These are phyloP conservation scores for Omphalea diandra DNA, from an alignment of 441 rosid genomes.

Conservation along the genomic window DNA sequence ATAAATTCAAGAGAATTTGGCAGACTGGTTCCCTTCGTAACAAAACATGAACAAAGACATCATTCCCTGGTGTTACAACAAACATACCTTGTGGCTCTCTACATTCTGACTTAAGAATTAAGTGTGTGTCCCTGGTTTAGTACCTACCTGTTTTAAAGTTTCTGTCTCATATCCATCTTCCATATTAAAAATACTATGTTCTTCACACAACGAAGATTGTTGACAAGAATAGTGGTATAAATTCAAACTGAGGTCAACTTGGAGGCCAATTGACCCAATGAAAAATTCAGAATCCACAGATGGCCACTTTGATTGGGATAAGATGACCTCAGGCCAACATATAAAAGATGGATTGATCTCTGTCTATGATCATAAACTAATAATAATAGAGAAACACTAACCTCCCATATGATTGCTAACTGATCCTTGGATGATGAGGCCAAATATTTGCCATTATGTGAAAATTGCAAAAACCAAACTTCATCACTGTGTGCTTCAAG, in stretches of 20 bases:
- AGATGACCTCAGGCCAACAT: neutral
- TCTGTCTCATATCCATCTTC: too few species aligned
- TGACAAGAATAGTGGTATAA: too few species aligned
- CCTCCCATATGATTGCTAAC: constrained; percentile 89
- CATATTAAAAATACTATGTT: neutral
- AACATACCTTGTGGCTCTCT: neutral
- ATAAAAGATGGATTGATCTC: neutral
- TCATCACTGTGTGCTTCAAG: constrained; percentile 80
- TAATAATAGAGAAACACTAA: constrained; percentile 23
- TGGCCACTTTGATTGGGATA: neutral
- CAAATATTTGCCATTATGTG: constrained; percentile 82
- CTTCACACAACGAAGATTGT: too few species aligned
- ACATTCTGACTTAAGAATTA: neutral
- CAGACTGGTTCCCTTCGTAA: neutral
- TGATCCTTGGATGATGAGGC: constrained; percentile 90
- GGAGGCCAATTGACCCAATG: too few species aligned
- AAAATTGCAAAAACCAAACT: constrained; percentile 96
- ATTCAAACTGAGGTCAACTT: too few species aligned
- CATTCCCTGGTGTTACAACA: neutral
- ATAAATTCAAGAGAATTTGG: neutral
- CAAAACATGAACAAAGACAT: neutral
- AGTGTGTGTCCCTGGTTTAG: too few species aligned
- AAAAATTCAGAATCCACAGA: neutral
- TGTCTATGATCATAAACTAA: neutral
- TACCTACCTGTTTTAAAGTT: too few species aligned